These are phyloP conservation scores for Ceratopteris richardii DNA, from an alignment of 75 land plant species.

Conservation along the genomic window DNA sequence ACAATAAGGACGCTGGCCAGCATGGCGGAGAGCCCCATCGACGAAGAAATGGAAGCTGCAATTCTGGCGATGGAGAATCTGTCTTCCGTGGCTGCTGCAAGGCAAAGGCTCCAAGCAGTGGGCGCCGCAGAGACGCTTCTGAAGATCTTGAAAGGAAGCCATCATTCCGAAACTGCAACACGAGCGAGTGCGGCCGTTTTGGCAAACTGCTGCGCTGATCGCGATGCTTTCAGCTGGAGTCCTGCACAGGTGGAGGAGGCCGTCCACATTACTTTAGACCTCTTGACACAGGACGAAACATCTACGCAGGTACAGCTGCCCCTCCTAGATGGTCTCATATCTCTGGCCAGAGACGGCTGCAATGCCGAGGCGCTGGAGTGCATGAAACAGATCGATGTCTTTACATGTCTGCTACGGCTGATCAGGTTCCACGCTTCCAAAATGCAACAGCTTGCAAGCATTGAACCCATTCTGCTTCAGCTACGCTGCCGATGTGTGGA, in stretches of 20 bases:
- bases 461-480: too few relatives aligned
- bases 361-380: constrained; percentile 12
- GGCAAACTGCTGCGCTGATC: constrained; percentile 13
- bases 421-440: too few relatives aligned
- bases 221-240: constrained; percentile 9
- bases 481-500: constrained; percentile 17
- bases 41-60: constrained; percentile 29
- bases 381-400: constrained; percentile 17
- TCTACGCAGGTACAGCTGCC: constrained; percentile 17
- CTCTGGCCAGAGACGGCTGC: constrained; percentile 21
- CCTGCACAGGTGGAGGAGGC: constrained; percentile 18
- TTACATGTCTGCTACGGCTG: constrained; percentile 15
- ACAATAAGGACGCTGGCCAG: constrained; percentile 17
- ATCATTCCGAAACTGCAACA: constrained; percentile 11
- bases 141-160: constrained; percentile 15
- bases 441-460: too few relatives aligned
- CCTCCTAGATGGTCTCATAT: constrained; percentile 25
- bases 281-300: constrained; percentile 17
- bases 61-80: constrained; percentile 31
- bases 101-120: constrained; percentile 9
- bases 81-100: constrained; percentile 15
- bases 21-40: constrained; percentile 19
- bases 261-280: constrained; percentile 8
- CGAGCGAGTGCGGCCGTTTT: constrained; percentile 15
- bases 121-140: constrained; percentile 19